Base-by-base conservation (phyloP, 2,329 filamentous ascomycete genomes). In the Colletotrichum navitas region DNA sequence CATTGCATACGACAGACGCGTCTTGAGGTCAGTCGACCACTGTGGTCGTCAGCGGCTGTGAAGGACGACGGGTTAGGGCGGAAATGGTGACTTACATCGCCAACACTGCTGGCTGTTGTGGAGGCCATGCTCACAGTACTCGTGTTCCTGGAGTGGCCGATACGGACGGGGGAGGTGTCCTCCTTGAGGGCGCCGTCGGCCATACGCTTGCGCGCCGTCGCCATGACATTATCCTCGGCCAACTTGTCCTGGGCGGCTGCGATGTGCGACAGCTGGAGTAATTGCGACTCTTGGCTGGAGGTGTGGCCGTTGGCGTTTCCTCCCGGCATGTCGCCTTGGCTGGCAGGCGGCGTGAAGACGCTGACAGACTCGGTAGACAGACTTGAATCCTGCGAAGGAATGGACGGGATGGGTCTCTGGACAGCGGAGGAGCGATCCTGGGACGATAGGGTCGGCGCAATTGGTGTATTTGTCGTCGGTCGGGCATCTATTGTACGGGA, bases 1-100 rank as follows among this genome's bases (percentile, higher is more conserved):
- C 88, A 97, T 96, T 74, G 95, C 95, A 81, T 98, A 98, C 8
- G 94, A 94, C 36, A 98, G 87, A 76, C 94, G 92, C 62, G 94
- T 91, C 78, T 92, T 92, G 63, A 98, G 87, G 78, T 95, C 93
- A 66, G 91, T 89, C 51, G 93, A 94, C 65, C 94, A 84, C 92
- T 94, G 36, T 0, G 79, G 12, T 32, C 36, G 73, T 80, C 68
- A 79, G 76, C 66, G 14, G 24, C n/a, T 16, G 5, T 32, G 21
- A 2, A 16, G 29, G 24, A 18, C 21, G 24, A 18, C 21, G 10
- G 16, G 16, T 43, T 47, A 2, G 29, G 26, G 45, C 12, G 16
- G 26, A n/a, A 34, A 36, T 14, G 14, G 24, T 18, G 14, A 58
- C 85, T 76, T 86, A 96, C 93, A 87, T 97, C 93, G 80, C 92